Base-by-base conservation (phyloP, 257 asterid species). In the Solanum paucissectum region DNA sequence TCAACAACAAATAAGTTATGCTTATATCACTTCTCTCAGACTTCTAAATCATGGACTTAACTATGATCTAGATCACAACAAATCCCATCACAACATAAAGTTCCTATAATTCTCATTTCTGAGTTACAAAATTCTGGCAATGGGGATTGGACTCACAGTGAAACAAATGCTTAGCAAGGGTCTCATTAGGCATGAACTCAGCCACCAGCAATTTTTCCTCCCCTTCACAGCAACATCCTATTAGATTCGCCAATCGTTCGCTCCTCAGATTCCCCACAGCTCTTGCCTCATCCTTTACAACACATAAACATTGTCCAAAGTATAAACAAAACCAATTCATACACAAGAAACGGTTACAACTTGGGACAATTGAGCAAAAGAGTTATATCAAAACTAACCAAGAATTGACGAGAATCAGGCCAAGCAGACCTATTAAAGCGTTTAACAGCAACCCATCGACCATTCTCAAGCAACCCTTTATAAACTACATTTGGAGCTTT, bases 401-500 rank as follows among this genome's bases (percentile, higher is more conserved):
- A 83, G 90, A 92, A 92, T 62, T 92, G 94, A 37, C 93, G 90
- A 88, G 92, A 85, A 91, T 92, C 94, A 29, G 94, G 93, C 94
- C 94, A 92, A 79, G 94, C 93, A 73, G 84, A 88, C 83, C 86
- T 87, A 68, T 88, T 91, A 84, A 92, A 92, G 34, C 93, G 91
- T 76, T 92, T 92, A 86, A 92, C 90, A 86, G 94, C 94, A 83
- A 92, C 42, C 90, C 90, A 87, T 9, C 87, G 88, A 44, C 89
- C 91, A 83, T 88, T 86, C 6, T 86, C 87, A 25, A 92, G 90
- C 82, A 82, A 84, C 60, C 94, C 94, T 86, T 76, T 92, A 83
- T 88, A 92, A 44, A 92, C 94, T 12, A 92, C 93, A 83, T 92
- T 92, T 18, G 94, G 94, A 85, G 94, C 94, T 87, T 92, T 92